These are phyloP conservation scores for Olyra latifolia DNA, from an alignment of 176 grass and related monocot species.

Conservation along the genomic window DNA sequence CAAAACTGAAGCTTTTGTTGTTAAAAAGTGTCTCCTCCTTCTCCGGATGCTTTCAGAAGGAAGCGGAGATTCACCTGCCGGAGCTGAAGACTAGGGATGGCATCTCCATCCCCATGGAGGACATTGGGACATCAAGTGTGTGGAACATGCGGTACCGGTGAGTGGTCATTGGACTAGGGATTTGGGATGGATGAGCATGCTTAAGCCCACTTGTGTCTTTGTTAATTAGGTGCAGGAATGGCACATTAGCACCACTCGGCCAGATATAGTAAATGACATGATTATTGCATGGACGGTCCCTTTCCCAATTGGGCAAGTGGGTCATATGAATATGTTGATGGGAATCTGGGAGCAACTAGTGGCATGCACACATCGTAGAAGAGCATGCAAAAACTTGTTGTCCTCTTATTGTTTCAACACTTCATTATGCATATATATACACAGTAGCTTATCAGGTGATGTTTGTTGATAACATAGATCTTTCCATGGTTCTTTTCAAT, in stretches of 20 bases:
- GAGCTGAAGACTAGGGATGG: slow-evolving; percentile 84
- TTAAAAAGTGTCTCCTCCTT: slow-evolving; percentile 27
- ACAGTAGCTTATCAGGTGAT: neutral
- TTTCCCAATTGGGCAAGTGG: slow-evolving; percentile 51
- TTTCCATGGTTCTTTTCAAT: neutral
- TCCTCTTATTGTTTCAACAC: neutral
- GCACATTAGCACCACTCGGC: neutral
- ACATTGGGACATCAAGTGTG: slow-evolving; percentile 70
- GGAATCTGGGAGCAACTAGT: slow-evolving; percentile 38
- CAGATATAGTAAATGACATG: slow-evolving; percentile 40
- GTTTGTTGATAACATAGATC: neutral
- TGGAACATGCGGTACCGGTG: slow-evolving; percentile 99
- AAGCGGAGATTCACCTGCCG: slow-evolving; percentile 83
- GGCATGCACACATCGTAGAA: slow-evolving; percentile 24
- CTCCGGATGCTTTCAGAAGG: slow-evolving; percentile 76
- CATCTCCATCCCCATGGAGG: slow-evolving; percentile 88
- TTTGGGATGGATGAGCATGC: slow-evolving; percentile 14
- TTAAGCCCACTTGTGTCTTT: slow-evolving; percentile 20
- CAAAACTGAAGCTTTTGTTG: neutral
- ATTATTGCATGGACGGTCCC: slow-evolving; percentile 27
- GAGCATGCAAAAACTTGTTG: slow-evolving; percentile 10
- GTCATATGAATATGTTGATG: slow-evolving; percentile 43
- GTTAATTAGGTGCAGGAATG: slow-evolving; percentile 2
- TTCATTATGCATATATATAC: neutral
- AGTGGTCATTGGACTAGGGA: neutral